These are phyloP conservation scores for Solanum corneliomulleri DNA, from an alignment of 257 asterid genomes.

Conservation along the genomic window DNA sequence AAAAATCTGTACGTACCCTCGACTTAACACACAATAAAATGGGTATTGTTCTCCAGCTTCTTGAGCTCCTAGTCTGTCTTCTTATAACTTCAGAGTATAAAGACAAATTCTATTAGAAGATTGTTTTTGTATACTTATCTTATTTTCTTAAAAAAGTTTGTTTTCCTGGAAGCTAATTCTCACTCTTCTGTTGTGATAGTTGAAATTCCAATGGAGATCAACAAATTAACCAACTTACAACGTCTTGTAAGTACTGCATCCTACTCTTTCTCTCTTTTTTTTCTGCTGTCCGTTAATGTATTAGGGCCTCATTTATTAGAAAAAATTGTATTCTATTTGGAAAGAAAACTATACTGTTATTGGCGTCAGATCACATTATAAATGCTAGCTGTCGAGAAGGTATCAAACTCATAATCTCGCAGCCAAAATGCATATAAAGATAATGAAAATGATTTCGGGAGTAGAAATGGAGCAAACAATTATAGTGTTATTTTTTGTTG, in stretches of 20 bases:
- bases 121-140: background rate
- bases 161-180: background rate
- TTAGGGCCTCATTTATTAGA: background rate
- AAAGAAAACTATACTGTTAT: background rate
- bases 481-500: background rate
- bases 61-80: background rate
- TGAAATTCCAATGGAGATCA: conserved; percentile 71
- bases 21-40: conserved; percentile 79
- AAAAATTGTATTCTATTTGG: background rate
- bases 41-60: conserved; percentile 25
- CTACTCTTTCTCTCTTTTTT: background rate
- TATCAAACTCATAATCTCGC: background rate
- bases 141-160: background rate
- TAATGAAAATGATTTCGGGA: background rate
- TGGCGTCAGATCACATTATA: background rate
- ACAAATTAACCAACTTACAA: conserved; percentile 78
- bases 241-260: conserved; percentile 62
- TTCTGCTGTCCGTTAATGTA: background rate
- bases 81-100: background rate
- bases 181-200: conserved; percentile 34
- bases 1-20: conserved; percentile 78
- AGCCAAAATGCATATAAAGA: background rate
- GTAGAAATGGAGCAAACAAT: background rate
- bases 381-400: background rate
- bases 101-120: background rate